A percentile compares a stretch with the other conserved stretches of the same genome.
phyloP scores from a whole-genome alignment of 805 yeast genomes.

The Jamesozyma gamospora region DNA sequence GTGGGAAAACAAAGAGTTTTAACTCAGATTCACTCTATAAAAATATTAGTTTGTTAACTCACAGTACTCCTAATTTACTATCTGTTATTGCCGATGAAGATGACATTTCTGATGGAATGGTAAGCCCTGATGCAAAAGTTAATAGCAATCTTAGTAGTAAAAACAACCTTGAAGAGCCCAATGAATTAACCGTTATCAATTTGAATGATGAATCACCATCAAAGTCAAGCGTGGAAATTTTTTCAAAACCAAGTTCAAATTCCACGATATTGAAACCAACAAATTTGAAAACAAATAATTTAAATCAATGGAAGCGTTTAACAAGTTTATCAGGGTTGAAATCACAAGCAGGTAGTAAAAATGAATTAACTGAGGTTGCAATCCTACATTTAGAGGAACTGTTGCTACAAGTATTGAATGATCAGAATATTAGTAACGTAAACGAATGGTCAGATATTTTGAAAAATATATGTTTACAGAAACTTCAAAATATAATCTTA shows the following conservation, averaged over 20 bases:
- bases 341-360: conserved; percentile 12
- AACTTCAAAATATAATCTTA: conserved; percentile 49
- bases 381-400: conserved; percentile 39
- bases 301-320: conserved; percentile 15
- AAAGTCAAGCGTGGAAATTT: not conserved
- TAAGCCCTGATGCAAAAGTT: not conserved
- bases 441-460: conserved; percentile 54
- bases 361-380: conserved; percentile 31
- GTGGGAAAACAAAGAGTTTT: not conserved
- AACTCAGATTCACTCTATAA: conserved; percentile 19
- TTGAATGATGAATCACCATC: not conserved
- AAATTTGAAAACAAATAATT: not conserved
- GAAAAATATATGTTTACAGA: conserved; percentile 36
- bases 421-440: conserved; percentile 40
- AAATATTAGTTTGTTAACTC: conserved; percentile 17
- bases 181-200: not conserved
- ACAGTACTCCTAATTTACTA: conserved; percentile 28
- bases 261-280: conserved; percentile 6
- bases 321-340: conserved; percentile 13
- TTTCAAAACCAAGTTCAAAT: not conserved
- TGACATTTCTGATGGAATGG: not conserved
- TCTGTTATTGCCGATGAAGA: conserved; percentile 12
- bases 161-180: not conserved
- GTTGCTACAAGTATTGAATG: conserved; percentile 50
- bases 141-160: conserved; percentile 7